phyloP scores from a whole-genome alignment of 2,329 filamentous ascomycete genomes.

The Aspergillus texensis region DNA sequence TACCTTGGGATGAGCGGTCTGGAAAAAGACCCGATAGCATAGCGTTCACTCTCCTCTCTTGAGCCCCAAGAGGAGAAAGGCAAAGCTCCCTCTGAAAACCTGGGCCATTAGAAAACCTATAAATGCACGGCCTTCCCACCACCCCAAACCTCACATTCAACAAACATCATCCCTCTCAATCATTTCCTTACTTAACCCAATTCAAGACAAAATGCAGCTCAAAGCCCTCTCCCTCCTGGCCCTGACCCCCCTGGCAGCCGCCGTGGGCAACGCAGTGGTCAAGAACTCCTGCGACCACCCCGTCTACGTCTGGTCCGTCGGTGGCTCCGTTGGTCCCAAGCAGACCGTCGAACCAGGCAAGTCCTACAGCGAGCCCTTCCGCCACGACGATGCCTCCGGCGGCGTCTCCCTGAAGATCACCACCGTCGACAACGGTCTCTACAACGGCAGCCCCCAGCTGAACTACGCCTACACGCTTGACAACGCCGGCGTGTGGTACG shows the following conservation, averaged over 20 bases:
- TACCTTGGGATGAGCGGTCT: neutral
- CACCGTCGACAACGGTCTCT: constrained; percentile 37
- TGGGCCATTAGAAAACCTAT: neutral
- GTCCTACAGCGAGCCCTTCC: constrained; percentile 40
- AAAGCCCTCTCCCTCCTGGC: constrained; percentile 31
- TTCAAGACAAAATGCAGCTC: constrained; percentile 35
- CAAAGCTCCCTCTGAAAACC: neutral
- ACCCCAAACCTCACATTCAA: neutral
- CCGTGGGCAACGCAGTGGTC: constrained; percentile 42
- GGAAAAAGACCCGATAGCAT: neutral
- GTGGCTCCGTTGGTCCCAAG: constrained; percentile 32
- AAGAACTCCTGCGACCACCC: constrained; percentile 41
- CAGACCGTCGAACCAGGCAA: constrained; percentile 35
- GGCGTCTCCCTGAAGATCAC: constrained; percentile 49
- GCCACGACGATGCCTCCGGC: constrained; percentile 39
- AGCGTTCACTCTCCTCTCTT: neutral
- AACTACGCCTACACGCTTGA: constrained; percentile 47
- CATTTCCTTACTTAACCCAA: neutral
- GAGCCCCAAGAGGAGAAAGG: neutral
- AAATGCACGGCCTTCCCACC: neutral
- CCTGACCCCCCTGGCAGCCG: constrained; percentile 35
- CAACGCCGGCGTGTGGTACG: constrained; percentile 42
- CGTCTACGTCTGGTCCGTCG: constrained; percentile 45
- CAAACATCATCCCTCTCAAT: neutral
- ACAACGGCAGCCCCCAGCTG: constrained; percentile 40